These are phyloP conservation scores for Boletus speciosus DNA, from an alignment of 768 basidiomycete genomes.

Conservation along the genomic window DNA sequence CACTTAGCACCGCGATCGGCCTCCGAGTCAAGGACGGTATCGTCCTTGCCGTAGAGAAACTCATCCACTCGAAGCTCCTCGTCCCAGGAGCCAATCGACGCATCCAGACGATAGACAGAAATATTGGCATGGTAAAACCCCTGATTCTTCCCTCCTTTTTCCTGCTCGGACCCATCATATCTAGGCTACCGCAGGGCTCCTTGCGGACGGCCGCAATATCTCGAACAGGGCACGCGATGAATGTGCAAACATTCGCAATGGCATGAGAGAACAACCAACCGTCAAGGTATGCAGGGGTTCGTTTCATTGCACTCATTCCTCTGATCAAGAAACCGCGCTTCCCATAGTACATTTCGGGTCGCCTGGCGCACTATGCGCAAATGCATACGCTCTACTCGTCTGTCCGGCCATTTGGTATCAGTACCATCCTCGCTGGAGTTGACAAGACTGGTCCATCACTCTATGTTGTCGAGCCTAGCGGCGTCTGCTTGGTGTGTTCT, in stretches of 20 bases:
- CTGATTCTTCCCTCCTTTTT: background rate
- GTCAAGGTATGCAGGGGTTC: conserved; percentile 58
- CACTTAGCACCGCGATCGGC: conserved; percentile 86
- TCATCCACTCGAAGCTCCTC: conserved; percentile 92
- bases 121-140: conserved; percentile 81
- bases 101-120: conserved; percentile 90
- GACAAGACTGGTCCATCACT: conserved; percentile 86
- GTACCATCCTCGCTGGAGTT: conserved; percentile 84
- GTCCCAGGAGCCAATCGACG: conserved; percentile 90
- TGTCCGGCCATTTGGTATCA: conserved; percentile 94
- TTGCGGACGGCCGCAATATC: conserved; percentile 90
- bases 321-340: background rate
- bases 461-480: conserved; percentile 92
- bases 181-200: conserved; percentile 88
- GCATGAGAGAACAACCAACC: conserved; percentile 68
- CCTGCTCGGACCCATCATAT: background rate
- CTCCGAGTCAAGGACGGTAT: conserved; percentile 92
- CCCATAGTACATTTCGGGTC: conserved; percentile 59
- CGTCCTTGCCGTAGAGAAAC: conserved; percentile 95
- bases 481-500: conserved; percentile 75
- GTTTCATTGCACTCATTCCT: background rate
- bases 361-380: conserved; percentile 87
- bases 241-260: conserved; percentile 67
- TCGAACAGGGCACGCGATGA: conserved; percentile 84
- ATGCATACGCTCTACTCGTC: conserved; percentile 97